These are phyloP conservation scores for Peronospora tabacina DNA, from an alignment of 352 stramenopile species.

Conservation along the genomic window DNA sequence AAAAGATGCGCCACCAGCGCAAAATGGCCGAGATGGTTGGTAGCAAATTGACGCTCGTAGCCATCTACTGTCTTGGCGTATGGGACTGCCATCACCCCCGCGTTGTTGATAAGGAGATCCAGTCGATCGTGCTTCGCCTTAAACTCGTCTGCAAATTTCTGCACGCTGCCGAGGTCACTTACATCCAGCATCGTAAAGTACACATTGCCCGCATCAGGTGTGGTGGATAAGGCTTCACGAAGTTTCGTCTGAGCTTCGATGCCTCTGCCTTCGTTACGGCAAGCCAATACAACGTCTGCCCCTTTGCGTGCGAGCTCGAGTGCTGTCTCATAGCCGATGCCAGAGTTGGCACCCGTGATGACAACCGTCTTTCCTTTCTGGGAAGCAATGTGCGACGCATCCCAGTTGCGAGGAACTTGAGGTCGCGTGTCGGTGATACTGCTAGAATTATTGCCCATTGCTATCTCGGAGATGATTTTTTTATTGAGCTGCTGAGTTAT, in stretches of 20 bases:
- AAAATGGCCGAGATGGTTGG: conserved; percentile 30
- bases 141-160: conserved; percentile 38
- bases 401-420: conserved; percentile 23
- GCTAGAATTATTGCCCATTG: neutral
- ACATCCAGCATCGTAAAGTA: conserved; percentile 52
- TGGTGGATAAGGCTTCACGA: conserved; percentile 4
- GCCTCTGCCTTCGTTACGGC: conserved; percentile 19
- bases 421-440: neutral
- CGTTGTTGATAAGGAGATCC: conserved; percentile 33
- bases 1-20: conserved; percentile 39
- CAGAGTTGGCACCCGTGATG: conserved; percentile 36
- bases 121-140: conserved; percentile 24
- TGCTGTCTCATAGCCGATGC: conserved; percentile 35
- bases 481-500: too few species aligned
- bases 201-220: conserved; percentile 18
- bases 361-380: conserved; percentile 25
- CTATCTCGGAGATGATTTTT: too few species aligned
- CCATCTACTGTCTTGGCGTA: conserved; percentile 19
- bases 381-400: conserved; percentile 20
- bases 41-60: conserved; percentile 26
- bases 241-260: conserved; percentile 23
- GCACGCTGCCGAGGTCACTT: conserved; percentile 34
- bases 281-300: conserved; percentile 35
- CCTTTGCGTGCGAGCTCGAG: conserved; percentile 23
- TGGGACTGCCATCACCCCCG: conserved; percentile 16